Percentiles rank a stretch among this genome's conserved stretches.
Conservation (phyloP, 805 yeast genomes). For the Schizosaccharomyces cryophilus region DNA sequence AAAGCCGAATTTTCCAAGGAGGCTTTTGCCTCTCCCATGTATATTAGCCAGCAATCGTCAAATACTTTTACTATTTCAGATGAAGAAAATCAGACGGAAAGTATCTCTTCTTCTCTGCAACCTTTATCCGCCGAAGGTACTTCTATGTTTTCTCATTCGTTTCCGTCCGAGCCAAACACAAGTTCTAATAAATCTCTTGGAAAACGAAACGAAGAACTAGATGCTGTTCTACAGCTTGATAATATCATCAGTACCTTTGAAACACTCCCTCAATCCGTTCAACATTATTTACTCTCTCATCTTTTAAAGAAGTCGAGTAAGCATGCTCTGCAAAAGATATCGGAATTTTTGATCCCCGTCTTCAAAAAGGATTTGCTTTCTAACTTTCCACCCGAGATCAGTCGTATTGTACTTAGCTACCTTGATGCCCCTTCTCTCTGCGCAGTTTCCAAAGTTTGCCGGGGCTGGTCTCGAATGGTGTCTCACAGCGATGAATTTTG, state of each 20-base stretch:
- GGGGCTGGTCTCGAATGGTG: slow-evolving; percentile 42
- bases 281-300: slow-evolving; percentile 26
- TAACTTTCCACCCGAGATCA: slow-evolving; percentile 50
- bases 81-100: too few relatives aligned
- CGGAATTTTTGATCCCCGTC: slow-evolving; percentile 25
- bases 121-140: too few relatives aligned
- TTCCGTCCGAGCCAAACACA: too few relatives aligned
- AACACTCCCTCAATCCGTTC: slow-evolving; percentile 21
- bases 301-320: slow-evolving; percentile 36
- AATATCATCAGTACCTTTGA: slow-evolving; percentile 13
- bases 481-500: slow-evolving; percentile 40
- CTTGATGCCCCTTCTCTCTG: slow-evolving; percentile 41
- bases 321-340: slow-evolving; percentile 34
- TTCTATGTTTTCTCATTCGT: too few relatives aligned
- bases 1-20: too few relatives aligned
- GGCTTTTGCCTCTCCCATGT: too few relatives aligned
- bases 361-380: slow-evolving; percentile 52
- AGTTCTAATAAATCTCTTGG: too few relatives aligned
- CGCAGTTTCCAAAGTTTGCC: slow-evolving; percentile 37
- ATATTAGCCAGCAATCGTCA: too few relatives aligned
- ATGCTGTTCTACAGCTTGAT: slow-evolving; percentile 9
- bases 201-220: too few relatives aligned
- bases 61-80: too few relatives aligned
- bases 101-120: too few relatives aligned
- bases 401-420: slow-evolving; percentile 35